Conservation (phyloP, 352 stramenopile species). For the Pilasporangium apinafurcum region DNA sequence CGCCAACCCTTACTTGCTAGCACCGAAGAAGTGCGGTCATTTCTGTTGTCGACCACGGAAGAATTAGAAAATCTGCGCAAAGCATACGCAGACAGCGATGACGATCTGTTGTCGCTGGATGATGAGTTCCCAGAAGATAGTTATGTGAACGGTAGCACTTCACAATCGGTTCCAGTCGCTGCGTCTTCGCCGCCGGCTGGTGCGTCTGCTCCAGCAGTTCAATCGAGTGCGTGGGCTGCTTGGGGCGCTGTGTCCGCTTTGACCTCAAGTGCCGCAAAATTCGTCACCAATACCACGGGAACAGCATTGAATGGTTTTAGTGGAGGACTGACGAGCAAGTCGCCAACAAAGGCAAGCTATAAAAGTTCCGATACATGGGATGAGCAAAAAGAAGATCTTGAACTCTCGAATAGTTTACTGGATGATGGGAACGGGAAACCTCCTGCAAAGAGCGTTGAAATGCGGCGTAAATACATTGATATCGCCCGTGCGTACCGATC, state of each 20-base stretch:
- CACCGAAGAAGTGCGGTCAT: conserved; percentile 64
- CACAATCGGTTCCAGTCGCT: not conserved
- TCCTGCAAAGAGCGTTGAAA: conserved; percentile 21
- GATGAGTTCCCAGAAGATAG: conserved; percentile 26
- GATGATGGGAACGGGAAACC: conserved; percentile 10
- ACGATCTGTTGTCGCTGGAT: conserved; percentile 35
- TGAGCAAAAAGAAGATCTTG: too few species aligned
- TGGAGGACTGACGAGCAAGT: conserved; percentile 10
- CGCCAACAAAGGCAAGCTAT: conserved; percentile 4
- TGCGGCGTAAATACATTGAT: conserved; percentile 59
- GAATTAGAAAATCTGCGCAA: conserved; percentile 70
- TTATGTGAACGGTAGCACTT: conserved; percentile 9
- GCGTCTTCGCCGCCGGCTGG: conserved; percentile 12
- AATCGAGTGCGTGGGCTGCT: conserved; percentile 42
- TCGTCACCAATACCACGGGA: conserved; percentile 68
- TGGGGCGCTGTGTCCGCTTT: conserved; percentile 71
- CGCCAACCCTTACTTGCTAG: conserved; percentile 56
- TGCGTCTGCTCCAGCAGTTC: conserved; percentile 3
- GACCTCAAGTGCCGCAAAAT: conserved; percentile 67
- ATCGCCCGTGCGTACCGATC: conserved; percentile 55
- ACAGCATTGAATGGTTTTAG: conserved; percentile 40
- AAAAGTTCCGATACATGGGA: too few species aligned
- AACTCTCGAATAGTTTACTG: conserved; percentile 56
- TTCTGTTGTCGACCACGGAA: conserved; percentile 75
- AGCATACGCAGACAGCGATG: conserved; percentile 30